Base-by-base conservation (phyloP, 306 rosid genomes). In the Cercis canadensis region DNA sequence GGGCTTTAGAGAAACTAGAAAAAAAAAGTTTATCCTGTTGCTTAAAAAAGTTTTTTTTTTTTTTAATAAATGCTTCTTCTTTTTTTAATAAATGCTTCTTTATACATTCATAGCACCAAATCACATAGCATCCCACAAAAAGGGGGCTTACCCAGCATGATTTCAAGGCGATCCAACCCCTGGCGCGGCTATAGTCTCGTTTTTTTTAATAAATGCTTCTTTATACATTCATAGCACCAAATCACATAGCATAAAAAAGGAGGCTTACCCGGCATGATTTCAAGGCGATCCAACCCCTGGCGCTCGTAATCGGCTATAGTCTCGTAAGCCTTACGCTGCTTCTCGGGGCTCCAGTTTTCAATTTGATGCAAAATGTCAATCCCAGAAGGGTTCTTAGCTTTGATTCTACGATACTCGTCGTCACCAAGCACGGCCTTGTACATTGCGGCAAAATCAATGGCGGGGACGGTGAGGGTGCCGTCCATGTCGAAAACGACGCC, bases 401-500 rank as follows among this genome's bases (percentile, higher is more conserved):
- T 84, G 34, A 89, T 77, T 40, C 94, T 74, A 0, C 11, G 51
- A 56, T 84, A 90, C 76, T 88, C 98, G 2, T 78, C 86, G 16
- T 84, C 92, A 17, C 97, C 98, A 0, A 90, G 98, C 15, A 93
- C 97, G 4, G 96, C 87, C 46, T 41, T 78, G 87, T 90, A 84
- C 97, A 93, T 90, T 62, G 98, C 84, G 6, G 83, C 24, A 60
- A 93, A 93, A 75, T 93, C 96, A 80, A 93, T 90, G 49, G 52
- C 96, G 33, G 98, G 98, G 18, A 93, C 85, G 5, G 98, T 93
- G 5, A 93, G 92, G 15, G 98, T 93, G 14, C 98, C 98, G 79
- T 90, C 98, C 98, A 93, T 93, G 88, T 93, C 98, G 65, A 93
- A 93, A 5, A 93, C 92, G 33, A 93, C 92, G 8, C 98, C 98